Evolutionary conservation across 2,329 filamentous ascomycete genomes (phyloP).

Genomic region (Teratosphaeria pseudoeucalypti): DNA sequence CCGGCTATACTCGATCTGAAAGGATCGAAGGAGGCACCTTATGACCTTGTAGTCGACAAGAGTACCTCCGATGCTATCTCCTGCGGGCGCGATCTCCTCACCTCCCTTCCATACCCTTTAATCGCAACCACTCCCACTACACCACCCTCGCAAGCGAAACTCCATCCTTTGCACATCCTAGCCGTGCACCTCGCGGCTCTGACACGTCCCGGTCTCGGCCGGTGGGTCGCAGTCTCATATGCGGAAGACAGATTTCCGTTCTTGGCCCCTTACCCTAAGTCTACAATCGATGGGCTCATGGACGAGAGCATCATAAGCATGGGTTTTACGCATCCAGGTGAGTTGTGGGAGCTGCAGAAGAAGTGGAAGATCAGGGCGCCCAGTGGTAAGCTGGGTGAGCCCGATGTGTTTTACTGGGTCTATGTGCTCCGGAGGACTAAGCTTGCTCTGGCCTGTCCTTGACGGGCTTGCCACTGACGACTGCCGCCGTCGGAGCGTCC

Average conservation of each 20-base stretch:
- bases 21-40: not conserved
- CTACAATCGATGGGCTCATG: slow-evolving; percentile 15
- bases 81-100: slow-evolving; percentile 8
- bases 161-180: slow-evolving; percentile 30
- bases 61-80: slow-evolving; percentile 15
- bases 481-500: too few species aligned
- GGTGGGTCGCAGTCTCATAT: slow-evolving; percentile 32
- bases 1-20: not conserved
- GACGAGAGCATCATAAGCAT: slow-evolving; percentile 16
- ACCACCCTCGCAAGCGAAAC: not conserved
- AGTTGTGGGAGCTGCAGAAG: slow-evolving; percentile 27
- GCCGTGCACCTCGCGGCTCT: slow-evolving; percentile 31
- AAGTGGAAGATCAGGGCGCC: slow-evolving; percentile 15
- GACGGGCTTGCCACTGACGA: not conserved
- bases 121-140: slow-evolving; percentile 3
- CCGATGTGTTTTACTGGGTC: not conserved
- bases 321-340: slow-evolving; percentile 28
- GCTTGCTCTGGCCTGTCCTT: not conserved
- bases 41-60: slow-evolving; percentile 14
- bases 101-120: slow-evolving; percentile 12
- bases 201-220: slow-evolving; percentile 24
- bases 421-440: not conserved
- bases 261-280: slow-evolving; percentile 12
- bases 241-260: slow-evolving; percentile 31
- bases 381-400: not conserved